phyloP scores from a whole-genome alignment of 345 rosid species.

The Eucalyptus polyanthemos region DNA sequence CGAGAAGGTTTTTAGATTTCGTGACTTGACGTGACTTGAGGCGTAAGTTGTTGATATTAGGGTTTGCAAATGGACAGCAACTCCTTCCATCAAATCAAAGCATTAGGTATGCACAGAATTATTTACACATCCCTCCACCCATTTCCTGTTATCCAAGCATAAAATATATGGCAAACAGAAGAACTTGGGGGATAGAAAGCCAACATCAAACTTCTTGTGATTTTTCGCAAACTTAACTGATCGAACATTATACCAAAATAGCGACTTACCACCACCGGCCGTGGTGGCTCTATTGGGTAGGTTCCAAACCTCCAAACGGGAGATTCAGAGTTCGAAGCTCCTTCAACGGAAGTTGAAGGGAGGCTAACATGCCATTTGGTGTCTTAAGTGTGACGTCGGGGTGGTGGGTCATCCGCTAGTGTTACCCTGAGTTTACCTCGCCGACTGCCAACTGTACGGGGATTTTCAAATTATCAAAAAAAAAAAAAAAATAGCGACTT shows the following conservation, averaged over 20 bases:
- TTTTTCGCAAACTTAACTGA: background rate
- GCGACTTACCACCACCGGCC: no score
- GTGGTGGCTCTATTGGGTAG: no score
- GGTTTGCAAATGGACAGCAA: background rate
- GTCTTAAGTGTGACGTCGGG: no score
- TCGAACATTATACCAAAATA: background rate
- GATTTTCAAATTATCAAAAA: no score
- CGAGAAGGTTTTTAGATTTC: background rate
- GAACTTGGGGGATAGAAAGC: background rate
- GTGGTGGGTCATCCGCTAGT: fast-evolving
- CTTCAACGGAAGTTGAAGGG: no score
- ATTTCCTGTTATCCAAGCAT: background rate
- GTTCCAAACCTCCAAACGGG: fast-evolving
- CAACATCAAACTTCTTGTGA: background rate
- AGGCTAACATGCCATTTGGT: no score
- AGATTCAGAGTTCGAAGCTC: no score
- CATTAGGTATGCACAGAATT: background rate
- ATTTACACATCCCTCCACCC: background rate
- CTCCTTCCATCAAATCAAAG: background rate
- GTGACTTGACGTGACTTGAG: background rate
- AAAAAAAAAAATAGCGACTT: no score
- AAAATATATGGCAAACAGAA: background rate
- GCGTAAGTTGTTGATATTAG: background rate
- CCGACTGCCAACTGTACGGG: no score
- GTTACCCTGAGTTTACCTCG: no score